Conservation (phyloP, 2,329 filamentous ascomycete genomes). For the Aspergillus fumigatus region DNA sequence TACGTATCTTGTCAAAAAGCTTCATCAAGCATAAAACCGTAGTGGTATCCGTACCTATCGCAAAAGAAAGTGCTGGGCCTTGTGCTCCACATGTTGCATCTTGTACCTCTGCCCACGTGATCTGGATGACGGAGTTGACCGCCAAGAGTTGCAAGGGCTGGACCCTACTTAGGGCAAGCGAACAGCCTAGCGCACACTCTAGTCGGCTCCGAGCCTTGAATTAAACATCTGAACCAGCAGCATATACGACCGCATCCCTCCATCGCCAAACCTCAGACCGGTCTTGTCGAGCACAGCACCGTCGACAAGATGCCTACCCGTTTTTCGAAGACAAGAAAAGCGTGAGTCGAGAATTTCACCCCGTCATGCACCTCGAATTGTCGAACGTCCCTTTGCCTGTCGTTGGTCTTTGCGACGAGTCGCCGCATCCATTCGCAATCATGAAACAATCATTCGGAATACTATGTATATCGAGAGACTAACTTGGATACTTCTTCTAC, state of each 20-base stretch:
- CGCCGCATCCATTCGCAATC: neutral
- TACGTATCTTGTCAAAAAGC: neutral
- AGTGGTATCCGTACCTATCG: neutral
- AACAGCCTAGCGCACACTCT: conserved; percentile 37
- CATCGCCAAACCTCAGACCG: conserved; percentile 35
- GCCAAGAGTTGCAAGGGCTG: conserved; percentile 22
- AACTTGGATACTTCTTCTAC: conserved; percentile 16
- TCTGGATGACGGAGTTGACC: neutral
- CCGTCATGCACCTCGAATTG: conserved; percentile 13
- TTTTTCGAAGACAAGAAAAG: conserved; percentile 48
- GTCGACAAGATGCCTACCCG: conserved; percentile 49
- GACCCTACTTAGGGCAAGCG: conserved; percentile 34
- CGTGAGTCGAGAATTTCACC: conserved; percentile 36
- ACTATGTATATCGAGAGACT: conserved; percentile 7
- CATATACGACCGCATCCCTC: conserved; percentile 28
- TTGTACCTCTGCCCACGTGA: conserved; percentile 3
- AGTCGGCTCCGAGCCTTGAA: conserved; percentile 29
- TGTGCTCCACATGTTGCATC: neutral
- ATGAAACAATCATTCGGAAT: neutral
- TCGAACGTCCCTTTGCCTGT: conserved; percentile 9
- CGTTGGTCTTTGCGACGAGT: conserved; percentile 10
- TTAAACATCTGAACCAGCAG: conserved; percentile 33
- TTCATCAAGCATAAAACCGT: neutral
- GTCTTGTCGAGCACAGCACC: conserved; percentile 38
- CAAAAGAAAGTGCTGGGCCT: neutral